A percentile compares a stretch with the other conserved stretches of the same genome.
Conservation (phyloP, 805 yeast species). For the Lipomyces spencermartinsiae region DNA sequence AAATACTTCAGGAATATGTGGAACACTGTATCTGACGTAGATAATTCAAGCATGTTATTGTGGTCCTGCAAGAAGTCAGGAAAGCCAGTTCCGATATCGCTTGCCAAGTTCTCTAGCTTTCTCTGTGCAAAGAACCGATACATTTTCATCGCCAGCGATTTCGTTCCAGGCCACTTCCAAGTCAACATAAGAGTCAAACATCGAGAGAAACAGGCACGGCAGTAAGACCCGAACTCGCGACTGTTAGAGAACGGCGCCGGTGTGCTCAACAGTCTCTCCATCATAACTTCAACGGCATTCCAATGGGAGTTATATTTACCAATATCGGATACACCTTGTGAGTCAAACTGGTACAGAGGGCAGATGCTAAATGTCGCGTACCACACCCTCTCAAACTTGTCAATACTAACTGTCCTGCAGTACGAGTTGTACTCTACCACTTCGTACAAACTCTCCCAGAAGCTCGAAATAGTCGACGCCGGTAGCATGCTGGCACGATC, state of each 20-base stretch:
- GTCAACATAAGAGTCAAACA: conserved; percentile 32
- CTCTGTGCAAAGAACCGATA: conserved; percentile 38
- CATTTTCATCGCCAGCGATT: conserved; percentile 34
- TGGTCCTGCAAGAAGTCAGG: conserved; percentile 39
- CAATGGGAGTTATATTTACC: conserved; percentile 18
- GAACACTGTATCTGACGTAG: conserved; percentile 39
- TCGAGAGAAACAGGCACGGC: conserved; percentile 36
- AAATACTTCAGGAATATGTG: conserved; percentile 39
- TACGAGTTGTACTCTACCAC: conserved; percentile 20
- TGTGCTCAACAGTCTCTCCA: conserved; percentile 18
- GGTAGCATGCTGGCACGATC: conserved; percentile 15
- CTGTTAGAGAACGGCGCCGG: conserved; percentile 8
- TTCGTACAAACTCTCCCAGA: conserved; percentile 30
- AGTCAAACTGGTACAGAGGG: conserved; percentile 36
- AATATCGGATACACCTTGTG: conserved; percentile 16
- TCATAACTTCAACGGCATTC: conserved; percentile 26
- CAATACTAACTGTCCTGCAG: conserved; percentile 15
- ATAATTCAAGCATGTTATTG: conserved; percentile 25
- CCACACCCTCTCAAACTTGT: conserved; percentile 35
- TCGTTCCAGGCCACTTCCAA: conserved; percentile 40
- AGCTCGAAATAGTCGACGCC: conserved; percentile 7
- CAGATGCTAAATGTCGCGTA: conserved; percentile 34
- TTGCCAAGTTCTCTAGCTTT: conserved; percentile 36
- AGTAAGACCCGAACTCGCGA: conserved; percentile 25
- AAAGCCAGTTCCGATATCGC: conserved; percentile 28